phyloP scores from a whole-genome alignment of 352 stramenopile species.

The Globisporangium uncinulatum region DNA sequence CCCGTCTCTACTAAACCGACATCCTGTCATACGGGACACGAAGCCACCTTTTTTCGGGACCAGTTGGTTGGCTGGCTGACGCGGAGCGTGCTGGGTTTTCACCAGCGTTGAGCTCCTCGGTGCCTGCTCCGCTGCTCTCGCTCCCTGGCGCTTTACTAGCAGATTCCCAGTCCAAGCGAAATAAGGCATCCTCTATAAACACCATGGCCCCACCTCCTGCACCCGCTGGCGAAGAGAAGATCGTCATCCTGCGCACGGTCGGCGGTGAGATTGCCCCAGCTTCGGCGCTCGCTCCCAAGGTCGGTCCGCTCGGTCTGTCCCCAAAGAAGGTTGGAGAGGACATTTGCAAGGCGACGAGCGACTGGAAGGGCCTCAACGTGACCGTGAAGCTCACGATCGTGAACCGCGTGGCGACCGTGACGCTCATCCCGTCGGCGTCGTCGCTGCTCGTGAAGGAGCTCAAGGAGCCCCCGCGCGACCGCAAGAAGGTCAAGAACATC shows the following conservation, averaged over 20 bases:
- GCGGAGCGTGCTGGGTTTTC: too few relatives aligned
- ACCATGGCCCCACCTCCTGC: constrained; percentile 81
- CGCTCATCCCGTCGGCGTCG: constrained; percentile 96
- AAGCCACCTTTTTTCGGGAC: too few relatives aligned
- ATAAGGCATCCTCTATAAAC: constrained; percentile 86
- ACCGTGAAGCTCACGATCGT: constrained; percentile 99
- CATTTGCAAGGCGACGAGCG: constrained; percentile 99
- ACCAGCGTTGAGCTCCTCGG: too few relatives aligned
- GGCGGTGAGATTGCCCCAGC: constrained; percentile 98
- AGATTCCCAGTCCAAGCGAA: constrained; percentile 17
- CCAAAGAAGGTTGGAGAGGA: constrained; percentile 99
- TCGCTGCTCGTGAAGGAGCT: constrained; percentile 99
- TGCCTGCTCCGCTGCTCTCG: neutral
- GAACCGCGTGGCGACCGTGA: constrained; percentile 97
- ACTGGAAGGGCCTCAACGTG: constrained; percentile 99
- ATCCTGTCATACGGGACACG: too few relatives aligned
- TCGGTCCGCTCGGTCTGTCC: constrained; percentile 99
- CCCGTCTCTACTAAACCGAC: too few relatives aligned
- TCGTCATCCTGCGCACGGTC: constrained; percentile 98
- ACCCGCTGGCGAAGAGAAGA: constrained; percentile 85
- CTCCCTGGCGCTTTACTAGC: constrained; percentile 6
- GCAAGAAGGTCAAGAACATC: constrained; percentile 99
- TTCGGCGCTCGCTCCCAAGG: constrained; percentile 98
- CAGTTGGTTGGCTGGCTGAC: constrained; percentile 4
- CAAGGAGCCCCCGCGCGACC: constrained; percentile 98